Conservation (phyloP, 495 filamentous ascomycete genomes). For the Podospora pseudoanserina region DNA sequence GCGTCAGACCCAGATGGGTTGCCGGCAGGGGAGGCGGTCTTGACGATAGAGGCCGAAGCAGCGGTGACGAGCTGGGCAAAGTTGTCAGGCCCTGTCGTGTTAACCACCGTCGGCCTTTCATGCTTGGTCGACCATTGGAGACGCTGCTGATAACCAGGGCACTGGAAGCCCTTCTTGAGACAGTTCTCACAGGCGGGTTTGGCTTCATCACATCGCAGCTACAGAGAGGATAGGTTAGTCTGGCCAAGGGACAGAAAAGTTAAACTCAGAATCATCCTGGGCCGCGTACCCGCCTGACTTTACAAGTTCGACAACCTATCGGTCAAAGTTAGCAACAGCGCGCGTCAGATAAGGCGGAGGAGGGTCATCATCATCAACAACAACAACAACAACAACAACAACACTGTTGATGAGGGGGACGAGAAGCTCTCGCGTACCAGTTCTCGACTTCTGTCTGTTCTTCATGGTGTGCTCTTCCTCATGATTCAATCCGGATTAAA, state of each 20-base stretch:
- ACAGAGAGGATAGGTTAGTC: neutral
- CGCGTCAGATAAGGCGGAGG: neutral
- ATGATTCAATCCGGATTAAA: neutral
- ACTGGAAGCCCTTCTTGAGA: conserved; percentile 29
- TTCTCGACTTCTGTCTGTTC: conserved; percentile 36
- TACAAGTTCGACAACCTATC: conserved; percentile 31
- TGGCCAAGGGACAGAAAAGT: neutral
- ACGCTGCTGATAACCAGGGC: conserved; percentile 36
- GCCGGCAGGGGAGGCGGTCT: neutral
- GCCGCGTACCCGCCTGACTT: conserved; percentile 30
- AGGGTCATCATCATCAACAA: no score
- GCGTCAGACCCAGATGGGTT: neutral
- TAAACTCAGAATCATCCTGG: neutral
- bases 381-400: neutral
- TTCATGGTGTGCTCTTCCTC: conserved; percentile 25
- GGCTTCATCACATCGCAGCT: conserved; percentile 35
- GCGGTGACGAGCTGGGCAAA: conserved; percentile 33
- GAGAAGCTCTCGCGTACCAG: conserved; percentile 7
- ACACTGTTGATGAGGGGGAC: neutral
- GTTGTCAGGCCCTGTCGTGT: conserved; percentile 27
- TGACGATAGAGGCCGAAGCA: conserved; percentile 31
- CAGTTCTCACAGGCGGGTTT: conserved; percentile 34
- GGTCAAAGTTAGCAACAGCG: neutral
- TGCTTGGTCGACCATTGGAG: conserved; percentile 39
- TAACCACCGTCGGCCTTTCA: conserved; percentile 23